These are phyloP conservation scores for Botrytis galanthina DNA, from an alignment of 2,329 filamentous ascomycete genomes.

Conservation along the genomic window DNA sequence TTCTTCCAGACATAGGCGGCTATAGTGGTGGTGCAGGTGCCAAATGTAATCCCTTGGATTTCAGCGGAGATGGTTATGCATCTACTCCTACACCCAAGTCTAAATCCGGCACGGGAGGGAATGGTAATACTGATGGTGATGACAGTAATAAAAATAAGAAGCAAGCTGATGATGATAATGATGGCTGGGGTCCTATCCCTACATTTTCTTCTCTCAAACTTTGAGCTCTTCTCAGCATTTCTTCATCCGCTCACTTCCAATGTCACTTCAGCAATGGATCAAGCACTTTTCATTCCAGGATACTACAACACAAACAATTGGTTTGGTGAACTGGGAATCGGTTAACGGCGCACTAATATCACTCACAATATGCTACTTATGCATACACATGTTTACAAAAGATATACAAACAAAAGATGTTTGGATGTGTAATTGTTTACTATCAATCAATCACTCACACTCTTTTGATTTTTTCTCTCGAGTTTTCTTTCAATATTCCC, in stretches of 20 bases:
- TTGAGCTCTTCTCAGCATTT: background rate
- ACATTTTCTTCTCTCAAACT: conserved; percentile 3
- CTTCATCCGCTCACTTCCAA: background rate
- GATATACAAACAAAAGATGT: conserved; percentile 1
- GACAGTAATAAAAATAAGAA: background rate
- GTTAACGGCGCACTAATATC: background rate
- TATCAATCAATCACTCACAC: background rate
- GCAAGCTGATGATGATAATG: background rate
- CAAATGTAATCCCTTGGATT: background rate
- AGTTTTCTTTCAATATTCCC: background rate
- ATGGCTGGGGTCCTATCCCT: conserved; percentile 8
- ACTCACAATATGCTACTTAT: background rate
- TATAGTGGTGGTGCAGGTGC: background rate
- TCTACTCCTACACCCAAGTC: background rate
- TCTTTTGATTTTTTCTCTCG: background rate
- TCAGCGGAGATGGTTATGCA: background rate
- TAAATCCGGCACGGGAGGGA: background rate
- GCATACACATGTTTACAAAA: conserved; percentile 2
- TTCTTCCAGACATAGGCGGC: background rate
- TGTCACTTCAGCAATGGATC: background rate
- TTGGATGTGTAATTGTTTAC: conserved; percentile 1
- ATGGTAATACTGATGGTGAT: background rate
- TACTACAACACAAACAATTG: background rate
- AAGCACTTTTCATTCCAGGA: background rate
- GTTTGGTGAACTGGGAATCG: background rate